Evolutionary conservation across 2,329 filamentous ascomycete species (phyloP), one percentile per base, ranked within the genome.

Genomic region (Ophiocordyceps robertsii): DNA sequence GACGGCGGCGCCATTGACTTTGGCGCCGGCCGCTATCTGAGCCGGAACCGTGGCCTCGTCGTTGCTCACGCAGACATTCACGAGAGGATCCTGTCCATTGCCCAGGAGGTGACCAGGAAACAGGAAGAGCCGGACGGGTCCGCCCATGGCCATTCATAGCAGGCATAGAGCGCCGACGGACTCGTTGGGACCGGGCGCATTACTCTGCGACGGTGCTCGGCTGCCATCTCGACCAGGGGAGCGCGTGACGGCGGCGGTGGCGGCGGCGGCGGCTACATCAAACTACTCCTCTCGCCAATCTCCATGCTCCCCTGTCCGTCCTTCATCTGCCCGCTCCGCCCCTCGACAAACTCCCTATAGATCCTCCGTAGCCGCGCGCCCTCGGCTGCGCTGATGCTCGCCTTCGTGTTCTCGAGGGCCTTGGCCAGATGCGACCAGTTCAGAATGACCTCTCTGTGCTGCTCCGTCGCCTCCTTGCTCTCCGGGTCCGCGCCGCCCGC

Each of bases 311-410:
- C 88, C 63, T 96, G 86, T 2, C 92, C 92, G 61, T 84, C 90
- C 46, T 81, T 86, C 86, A 98, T 88, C 67, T 96, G 89, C 8
- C 92, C 92, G 60, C 89, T 95, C 51, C 92, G 73, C 0, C 88
- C 89, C 4, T 86, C 84, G 0, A 95, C 81, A 68, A 98, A 98
- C 64, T 98, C 92, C 14, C 73, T 70, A 58, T 98, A 98, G 47
- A 98, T 95, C 35, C 75, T 76, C 53, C 77, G 72, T 50, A 98
- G 62, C 46, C 90, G 69, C 47, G 67, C 70, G 53, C 80, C 75
- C 65, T 98, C 92, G 46, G 87, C 75, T 3, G 70, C 68, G 56
- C 83, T 86, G 51, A 96, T 93, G 60, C 85, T 93, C 19, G 85
- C 77, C 49, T 89, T 71, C 5, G 90, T 95, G 39, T 67, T 81